Conservation (phyloP, 129 eudicot species). For the Silybum marianum region DNA sequence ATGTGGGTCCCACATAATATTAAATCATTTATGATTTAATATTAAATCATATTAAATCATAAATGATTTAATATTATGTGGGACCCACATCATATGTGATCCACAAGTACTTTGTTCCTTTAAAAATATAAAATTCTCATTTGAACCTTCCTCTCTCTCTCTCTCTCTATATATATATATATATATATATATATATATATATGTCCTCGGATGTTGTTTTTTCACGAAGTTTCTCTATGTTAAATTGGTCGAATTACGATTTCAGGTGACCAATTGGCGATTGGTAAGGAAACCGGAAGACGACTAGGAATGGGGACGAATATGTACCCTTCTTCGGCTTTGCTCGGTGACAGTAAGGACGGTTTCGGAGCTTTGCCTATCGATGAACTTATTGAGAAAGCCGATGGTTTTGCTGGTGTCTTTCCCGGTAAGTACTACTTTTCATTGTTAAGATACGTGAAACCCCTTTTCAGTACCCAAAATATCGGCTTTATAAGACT, state of each 20-base stretch:
- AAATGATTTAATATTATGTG: too few species aligned
- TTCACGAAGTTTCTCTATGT: neutral
- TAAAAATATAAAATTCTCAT: too few species aligned
- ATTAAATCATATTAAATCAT: too few species aligned
- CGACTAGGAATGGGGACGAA: constrained; percentile 92
- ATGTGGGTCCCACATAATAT: too few species aligned
- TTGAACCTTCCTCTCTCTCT: too few species aligned
- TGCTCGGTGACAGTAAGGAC: constrained; percentile 67
- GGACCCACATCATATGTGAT: too few species aligned
- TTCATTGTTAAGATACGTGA: too few species aligned
- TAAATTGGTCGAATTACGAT: neutral
- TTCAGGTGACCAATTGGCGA: constrained; percentile 87
- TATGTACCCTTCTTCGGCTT: constrained; percentile 86
- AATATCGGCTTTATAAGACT: neutral
- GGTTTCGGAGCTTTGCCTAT: constrained; percentile 55
- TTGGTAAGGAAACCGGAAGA: constrained; percentile 88
- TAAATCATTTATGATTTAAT: too few species aligned
- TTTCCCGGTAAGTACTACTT: constrained; percentile 65
- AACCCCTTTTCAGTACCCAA: too few species aligned
- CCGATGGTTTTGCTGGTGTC: constrained; percentile 96
- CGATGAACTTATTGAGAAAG: constrained; percentile 89
- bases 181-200: neutral
- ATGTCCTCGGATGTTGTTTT: neutral
- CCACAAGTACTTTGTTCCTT: too few species aligned
- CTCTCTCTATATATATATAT: too few species aligned